phyloP scores from a whole-genome alignment of 345 rosid genomes.

The Ceriops zippeliana region DNA sequence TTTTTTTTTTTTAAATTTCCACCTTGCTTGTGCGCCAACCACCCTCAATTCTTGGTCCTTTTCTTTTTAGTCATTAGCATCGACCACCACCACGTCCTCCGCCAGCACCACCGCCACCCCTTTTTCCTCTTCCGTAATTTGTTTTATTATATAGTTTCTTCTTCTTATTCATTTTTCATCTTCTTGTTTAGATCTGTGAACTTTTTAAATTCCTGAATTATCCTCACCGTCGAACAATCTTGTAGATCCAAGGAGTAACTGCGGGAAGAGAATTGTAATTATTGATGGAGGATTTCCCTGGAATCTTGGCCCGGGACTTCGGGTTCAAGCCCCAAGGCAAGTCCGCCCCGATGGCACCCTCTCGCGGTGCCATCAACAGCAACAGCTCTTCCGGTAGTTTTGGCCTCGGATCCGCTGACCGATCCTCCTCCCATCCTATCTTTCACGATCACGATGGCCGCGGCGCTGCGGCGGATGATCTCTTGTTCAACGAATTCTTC shows the following conservation, averaged over 20 bases:
- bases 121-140: background rate
- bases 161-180: background rate
- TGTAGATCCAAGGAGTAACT: background rate
- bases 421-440: constrained; percentile 30
- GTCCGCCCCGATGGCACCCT: constrained; percentile 70
- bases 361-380: constrained; percentile 16
- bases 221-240: background rate
- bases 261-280: background rate
- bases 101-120: background rate
- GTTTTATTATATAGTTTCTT: background rate
- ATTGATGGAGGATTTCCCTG: constrained; percentile 68
- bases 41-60: too few species aligned
- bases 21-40: too few species aligned
- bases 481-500: constrained; percentile 45
- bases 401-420: constrained; percentile 36
- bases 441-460: constrained; percentile 43
- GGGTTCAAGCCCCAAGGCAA: constrained; percentile 74
- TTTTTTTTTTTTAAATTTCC: too few species aligned
- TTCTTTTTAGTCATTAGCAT: too few species aligned
- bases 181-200: constrained; percentile 2
- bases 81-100: background rate
- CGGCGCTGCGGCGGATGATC: constrained; percentile 13
- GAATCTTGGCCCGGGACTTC: constrained; percentile 52
- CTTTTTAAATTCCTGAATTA: background rate
- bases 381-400: constrained; percentile 15